These are phyloP conservation scores for Candida maltosa DNA, from an alignment of 805 yeast species.

Conservation along the genomic window DNA sequence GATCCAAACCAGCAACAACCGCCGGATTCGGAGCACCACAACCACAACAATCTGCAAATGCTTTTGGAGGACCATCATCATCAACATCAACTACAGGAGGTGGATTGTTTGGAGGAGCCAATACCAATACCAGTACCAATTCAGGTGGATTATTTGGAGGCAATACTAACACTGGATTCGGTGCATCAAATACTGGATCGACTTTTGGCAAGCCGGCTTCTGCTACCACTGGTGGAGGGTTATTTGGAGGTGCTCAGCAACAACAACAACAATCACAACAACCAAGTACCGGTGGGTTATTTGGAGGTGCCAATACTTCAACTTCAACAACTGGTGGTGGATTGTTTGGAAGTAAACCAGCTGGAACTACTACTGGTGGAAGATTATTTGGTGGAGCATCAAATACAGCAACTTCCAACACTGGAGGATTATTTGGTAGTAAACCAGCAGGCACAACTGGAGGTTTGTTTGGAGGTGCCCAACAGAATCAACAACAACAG, in stretches of 20 bases:
- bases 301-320: constrained; percentile 9
- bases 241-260: constrained; percentile 6
- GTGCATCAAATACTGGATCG: constrained; percentile 4
- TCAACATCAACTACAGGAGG: constrained; percentile 8
- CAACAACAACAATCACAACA: constrained; percentile 7
- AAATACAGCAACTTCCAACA: constrained; percentile 5
- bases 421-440: constrained; percentile 20
- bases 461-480: constrained; percentile 4
- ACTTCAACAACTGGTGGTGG: constrained; percentile 15
- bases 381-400: constrained; percentile 11
- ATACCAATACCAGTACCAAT: constrained; percentile 4
- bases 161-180: constrained; percentile 9
- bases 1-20: constrained; percentile 8
- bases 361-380: constrained; percentile 6
- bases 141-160: constrained; percentile 10
- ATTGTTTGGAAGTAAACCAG: constrained; percentile 10
- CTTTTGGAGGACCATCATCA: constrained; percentile 1
- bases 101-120: constrained; percentile 36
- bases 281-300: constrained; percentile 14
- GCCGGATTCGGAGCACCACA: neutral
- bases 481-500: constrained; percentile 16
- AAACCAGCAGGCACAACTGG: constrained; percentile 7
- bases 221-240: constrained; percentile 7
- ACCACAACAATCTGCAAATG: constrained; percentile 3
- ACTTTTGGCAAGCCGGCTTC: constrained; percentile 2